Base-by-base conservation (phyloP, 2,329 filamentous ascomycete genomes). In the Thermoascus crustaceus region DNA sequence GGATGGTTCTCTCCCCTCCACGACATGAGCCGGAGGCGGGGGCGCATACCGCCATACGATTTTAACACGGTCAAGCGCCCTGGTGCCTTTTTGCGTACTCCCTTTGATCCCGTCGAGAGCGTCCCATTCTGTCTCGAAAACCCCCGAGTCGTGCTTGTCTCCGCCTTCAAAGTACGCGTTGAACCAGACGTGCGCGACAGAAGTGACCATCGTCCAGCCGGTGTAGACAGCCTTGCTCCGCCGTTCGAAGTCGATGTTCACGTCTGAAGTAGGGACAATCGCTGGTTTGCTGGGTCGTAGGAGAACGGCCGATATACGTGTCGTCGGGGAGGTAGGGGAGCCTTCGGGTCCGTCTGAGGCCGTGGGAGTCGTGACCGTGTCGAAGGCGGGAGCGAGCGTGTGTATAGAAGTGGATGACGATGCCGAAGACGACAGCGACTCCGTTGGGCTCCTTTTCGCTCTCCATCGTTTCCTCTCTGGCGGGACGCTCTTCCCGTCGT, bases 141-240 rank as follows among this genome's bases (percentile, higher is more conserved):
- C 69, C 7, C 80, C 89, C 7, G 73, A 83, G 27, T 80, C 72
- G 32, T 82, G 72, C 0, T 85, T 70, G 10, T 69, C 64, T 16
- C 83, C 85, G 29, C 88, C 87, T 63, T 96, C 91, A 50, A 96
- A 96, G 61, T 80, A 96, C 2, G 80, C 71, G 53, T 98, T 98
- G 69, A 95, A 94, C 91, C 91, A 98, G 10, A 94, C 85, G 52
- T 96, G 89, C 0, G 88, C 88, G 7, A 96, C 80, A 0, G 88
- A 80, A 0, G 89, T 94, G 3, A 95, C 86, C 79, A 96, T 85
- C 0, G 85, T 87, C 47, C 85, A 75, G 1, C 86, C 82, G 5
- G 73, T 73, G 50, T 83, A 84, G 1, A 83, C 78, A 3, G 83
- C 79, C 51, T 81, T 83, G 61, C 87, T 94, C 22, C 88, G 78